phyloP scores from a whole-genome alignment of 129 eudicot genomes.

The Escallonia herrerae region DNA sequence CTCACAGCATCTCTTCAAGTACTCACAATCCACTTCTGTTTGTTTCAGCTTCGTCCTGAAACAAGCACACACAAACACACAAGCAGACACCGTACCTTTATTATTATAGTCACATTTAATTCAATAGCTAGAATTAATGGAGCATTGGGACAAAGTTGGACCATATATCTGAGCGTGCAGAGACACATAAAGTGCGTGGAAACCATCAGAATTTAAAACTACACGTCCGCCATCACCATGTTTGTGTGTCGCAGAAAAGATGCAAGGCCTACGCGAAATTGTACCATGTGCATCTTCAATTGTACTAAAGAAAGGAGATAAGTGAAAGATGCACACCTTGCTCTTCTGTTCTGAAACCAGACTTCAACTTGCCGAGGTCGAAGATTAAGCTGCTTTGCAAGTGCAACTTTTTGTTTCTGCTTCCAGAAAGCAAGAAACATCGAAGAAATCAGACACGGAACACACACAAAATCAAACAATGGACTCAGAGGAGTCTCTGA shows the following conservation, averaged over 20 bases:
- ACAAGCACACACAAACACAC: not conserved
- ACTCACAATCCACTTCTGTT: conserved; percentile 84
- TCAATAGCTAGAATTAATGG: too few species aligned
- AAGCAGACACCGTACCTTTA: too few species aligned
- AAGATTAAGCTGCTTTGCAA: conserved; percentile 70
- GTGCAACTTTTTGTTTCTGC: conserved; percentile 81
- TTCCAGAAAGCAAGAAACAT: conserved; percentile 1
- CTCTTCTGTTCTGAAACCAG: conserved; percentile 89
- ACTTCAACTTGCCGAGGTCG: conserved; percentile 83
- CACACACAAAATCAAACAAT: not conserved
- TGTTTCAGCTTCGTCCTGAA: conserved; percentile 74
- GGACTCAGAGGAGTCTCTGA: not conserved
- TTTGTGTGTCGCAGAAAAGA: too few species aligned
- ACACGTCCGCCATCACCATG: too few species aligned
- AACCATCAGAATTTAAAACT: too few species aligned
- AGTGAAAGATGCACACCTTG: conserved; percentile 29
- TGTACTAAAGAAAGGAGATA: not conserved
- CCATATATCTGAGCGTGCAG: too few species aligned
- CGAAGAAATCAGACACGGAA: not conserved
- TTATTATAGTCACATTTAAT: too few species aligned
- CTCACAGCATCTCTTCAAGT: conserved; percentile 73
- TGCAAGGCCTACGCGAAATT: too few species aligned
- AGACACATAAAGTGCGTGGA: too few species aligned
- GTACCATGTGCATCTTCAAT: not conserved
- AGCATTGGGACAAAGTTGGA: too few species aligned